Percentiles rank a stretch among this genome's conserved stretches.
phyloP scores from a whole-genome alignment of 2,329 filamentous ascomycete genomes.

The Ophiocordyceps camponoti-leonardi region DNA sequence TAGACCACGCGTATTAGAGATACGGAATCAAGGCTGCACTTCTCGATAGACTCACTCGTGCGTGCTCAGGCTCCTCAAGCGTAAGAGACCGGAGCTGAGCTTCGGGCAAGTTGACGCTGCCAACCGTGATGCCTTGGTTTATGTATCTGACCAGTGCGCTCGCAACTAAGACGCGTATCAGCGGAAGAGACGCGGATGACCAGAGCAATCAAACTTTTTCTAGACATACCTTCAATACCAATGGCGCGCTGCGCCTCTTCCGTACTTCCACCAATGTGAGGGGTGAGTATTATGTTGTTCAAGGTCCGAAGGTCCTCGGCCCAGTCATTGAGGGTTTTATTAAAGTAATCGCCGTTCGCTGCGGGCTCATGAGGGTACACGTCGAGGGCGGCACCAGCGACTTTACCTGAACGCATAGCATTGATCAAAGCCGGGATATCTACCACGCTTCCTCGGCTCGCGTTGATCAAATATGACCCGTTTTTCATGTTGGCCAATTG shows the following conservation, averaged over 20 bases:
- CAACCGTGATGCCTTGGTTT: constrained; percentile 81
- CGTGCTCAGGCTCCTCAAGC: constrained; percentile 74
- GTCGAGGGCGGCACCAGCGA: constrained; percentile 89
- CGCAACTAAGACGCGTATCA: constrained; percentile 34
- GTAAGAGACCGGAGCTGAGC: constrained; percentile 80
- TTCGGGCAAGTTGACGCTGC: constrained; percentile 94
- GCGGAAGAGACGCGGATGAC: not conserved
- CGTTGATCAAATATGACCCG: constrained; percentile 90
- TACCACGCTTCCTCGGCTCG: constrained; percentile 81
- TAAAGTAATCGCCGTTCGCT: constrained; percentile 92
- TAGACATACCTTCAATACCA: constrained; percentile 53
- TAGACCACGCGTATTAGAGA: not conserved
- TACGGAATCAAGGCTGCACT: not conserved
- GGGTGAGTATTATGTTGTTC: constrained; percentile 87
- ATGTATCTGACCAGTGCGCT: constrained; percentile 85
- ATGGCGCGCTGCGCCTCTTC: constrained; percentile 96
- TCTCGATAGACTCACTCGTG: constrained; percentile 44
- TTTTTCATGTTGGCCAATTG: constrained; percentile 82
- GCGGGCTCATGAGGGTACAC: constrained; percentile 90
- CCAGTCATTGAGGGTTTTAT: constrained; percentile 65
- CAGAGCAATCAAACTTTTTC: too few relatives aligned
- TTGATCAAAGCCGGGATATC: constrained; percentile 86
- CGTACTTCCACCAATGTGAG: constrained; percentile 93
- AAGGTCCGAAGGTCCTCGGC: constrained; percentile 67
- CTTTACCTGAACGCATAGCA: constrained; percentile 67